Percentiles rank a stretch among this genome's conserved stretches.
These are phyloP conservation scores for Ganoderma resinaceum DNA, from an alignment of 1,284 basidiomycete species.

Conservation along the genomic window DNA sequence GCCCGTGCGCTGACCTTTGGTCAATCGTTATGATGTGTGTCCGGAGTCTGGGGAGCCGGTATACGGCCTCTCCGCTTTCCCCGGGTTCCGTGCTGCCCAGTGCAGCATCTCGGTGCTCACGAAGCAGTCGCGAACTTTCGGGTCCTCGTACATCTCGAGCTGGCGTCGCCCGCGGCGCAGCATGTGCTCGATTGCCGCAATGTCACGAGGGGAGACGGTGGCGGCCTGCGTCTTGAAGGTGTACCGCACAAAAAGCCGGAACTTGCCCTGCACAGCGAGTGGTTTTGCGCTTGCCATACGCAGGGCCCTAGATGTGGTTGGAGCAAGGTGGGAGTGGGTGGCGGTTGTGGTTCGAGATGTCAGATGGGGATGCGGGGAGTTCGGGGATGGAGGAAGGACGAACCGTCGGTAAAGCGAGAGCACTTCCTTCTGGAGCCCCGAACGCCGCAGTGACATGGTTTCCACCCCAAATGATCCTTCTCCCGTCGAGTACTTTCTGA, in stretches of 20 bases:
- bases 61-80: slow-evolving; percentile 11
- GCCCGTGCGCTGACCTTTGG: not conserved
- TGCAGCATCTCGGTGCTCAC: slow-evolving; percentile 70
- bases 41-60: not conserved
- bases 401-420: slow-evolving; percentile 77
- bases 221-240: slow-evolving; percentile 69
- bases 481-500: not conserved
- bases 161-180: slow-evolving; percentile 69
- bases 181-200: slow-evolving; percentile 75
- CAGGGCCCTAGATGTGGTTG: slow-evolving; percentile 58
- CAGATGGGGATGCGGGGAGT: slow-evolving; percentile 1
- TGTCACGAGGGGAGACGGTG: slow-evolving; percentile 65
- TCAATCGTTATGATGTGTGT: not conserved
- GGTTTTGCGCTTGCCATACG: slow-evolving; percentile 78
- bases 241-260: slow-evolving; percentile 70
- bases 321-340: slow-evolving; percentile 1
- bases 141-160: slow-evolving; percentile 71
- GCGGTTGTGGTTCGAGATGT: not conserved
- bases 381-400: not conserved
- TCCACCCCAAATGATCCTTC: not conserved
- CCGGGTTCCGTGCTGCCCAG: slow-evolving; percentile 54
- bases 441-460: slow-evolving; percentile 42
- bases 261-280: slow-evolving; percentile 59
- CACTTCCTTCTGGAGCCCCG: slow-evolving; percentile 76
- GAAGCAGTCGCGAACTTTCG: slow-evolving; percentile 73